These are phyloP conservation scores for Quercus rubra DNA, from an alignment of 306 rosid species.

Conservation along the genomic window DNA sequence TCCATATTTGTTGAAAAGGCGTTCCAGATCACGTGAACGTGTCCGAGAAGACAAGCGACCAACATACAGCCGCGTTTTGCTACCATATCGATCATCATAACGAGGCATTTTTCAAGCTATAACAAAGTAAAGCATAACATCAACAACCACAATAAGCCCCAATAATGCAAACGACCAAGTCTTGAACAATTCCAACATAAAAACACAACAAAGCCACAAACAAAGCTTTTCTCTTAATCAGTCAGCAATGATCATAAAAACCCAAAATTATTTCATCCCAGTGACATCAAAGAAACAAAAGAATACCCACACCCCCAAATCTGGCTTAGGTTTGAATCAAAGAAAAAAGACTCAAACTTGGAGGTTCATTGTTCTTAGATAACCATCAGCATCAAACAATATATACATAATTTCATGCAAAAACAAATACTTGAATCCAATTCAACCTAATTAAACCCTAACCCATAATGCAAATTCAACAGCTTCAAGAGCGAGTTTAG, in stretches of 20 bases:
- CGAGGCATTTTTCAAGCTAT: slow-evolving; percentile 69
- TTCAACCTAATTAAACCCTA: background rate
- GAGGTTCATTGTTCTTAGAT: background rate
- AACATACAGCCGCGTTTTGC: slow-evolving; percentile 64
- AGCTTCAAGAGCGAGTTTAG: background rate
- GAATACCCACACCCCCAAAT: background rate
- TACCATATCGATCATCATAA: slow-evolving; percentile 66
- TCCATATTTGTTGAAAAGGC: slow-evolving; percentile 67
- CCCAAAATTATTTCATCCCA: background rate
- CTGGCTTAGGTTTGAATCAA: background rate
- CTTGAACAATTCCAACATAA: background rate
- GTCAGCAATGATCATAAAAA: background rate
- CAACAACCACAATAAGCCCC: background rate
- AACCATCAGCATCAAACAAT: background rate
- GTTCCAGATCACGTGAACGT: slow-evolving; percentile 70
- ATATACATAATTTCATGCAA: background rate
- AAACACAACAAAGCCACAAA: background rate
- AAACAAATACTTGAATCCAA: background rate
- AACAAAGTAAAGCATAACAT: background rate
- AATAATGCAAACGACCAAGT: background rate
- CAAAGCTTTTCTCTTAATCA: background rate
- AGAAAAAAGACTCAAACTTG: background rate
- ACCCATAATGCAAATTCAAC: background rate
- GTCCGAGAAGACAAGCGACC: slow-evolving; percentile 69
- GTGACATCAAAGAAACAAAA: background rate